Evolutionary conservation across 495 filamentous ascomycete genomes (phyloP).

Genomic region (Penicillium canariense): DNA sequence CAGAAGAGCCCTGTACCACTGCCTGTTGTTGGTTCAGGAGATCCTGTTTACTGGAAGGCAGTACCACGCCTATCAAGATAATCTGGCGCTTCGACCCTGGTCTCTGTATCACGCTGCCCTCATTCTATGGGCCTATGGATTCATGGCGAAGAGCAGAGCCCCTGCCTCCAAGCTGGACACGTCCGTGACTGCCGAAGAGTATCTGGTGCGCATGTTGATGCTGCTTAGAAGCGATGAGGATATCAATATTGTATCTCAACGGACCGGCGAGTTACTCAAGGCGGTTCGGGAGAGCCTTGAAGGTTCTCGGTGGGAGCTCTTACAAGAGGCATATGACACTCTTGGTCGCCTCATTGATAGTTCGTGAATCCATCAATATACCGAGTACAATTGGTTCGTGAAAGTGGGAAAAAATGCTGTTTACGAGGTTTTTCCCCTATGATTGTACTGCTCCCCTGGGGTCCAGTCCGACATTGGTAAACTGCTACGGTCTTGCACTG

Average conservation of each 20-base stretch:
- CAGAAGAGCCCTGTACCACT: neutral
- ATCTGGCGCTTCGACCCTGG: constrained; percentile 19
- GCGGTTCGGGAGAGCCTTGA: constrained; percentile 15
- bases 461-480: too few species aligned
- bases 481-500: too few species aligned
- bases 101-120: constrained; percentile 14
- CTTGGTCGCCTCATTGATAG: neutral
- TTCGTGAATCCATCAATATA: too few species aligned
- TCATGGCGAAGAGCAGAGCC: neutral
- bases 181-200: neutral
- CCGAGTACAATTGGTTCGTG: too few species aligned
- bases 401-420: too few species aligned
- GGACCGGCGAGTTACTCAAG: neutral
- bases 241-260: neutral
- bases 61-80: constrained; percentile 13
- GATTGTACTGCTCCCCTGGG: too few species aligned
- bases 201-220: neutral
- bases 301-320: constrained; percentile 20
- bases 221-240: neutral
- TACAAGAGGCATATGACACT: constrained; percentile 16
- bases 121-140: constrained; percentile 16
- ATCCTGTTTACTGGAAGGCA: neutral
- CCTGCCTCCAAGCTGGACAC: neutral
- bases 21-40: neutral
- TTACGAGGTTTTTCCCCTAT: too few species aligned